phyloP scores from a whole-genome alignment of 148 eudicot species.

The Drosera capensis region DNA sequence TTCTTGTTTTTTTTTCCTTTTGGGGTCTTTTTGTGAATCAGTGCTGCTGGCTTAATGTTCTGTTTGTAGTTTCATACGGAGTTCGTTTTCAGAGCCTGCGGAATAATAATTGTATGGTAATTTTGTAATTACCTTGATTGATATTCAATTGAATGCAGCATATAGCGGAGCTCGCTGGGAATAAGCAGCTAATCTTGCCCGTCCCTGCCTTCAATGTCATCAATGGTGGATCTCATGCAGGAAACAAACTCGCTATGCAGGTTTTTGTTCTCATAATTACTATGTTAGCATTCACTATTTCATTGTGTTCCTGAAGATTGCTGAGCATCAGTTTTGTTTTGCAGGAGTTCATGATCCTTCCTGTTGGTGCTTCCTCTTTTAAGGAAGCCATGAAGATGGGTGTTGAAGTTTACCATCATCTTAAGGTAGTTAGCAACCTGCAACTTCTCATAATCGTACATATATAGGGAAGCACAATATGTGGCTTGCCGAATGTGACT shows the following conservation, averaged over 20 bases:
- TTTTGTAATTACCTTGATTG: too few species aligned
- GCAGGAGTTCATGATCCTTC: constrained; percentile 93
- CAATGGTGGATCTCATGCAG: constrained; percentile 96
- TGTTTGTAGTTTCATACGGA: neutral
- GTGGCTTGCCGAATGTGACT: too few species aligned
- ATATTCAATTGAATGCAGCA: too few species aligned
- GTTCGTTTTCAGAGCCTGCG: too few species aligned
- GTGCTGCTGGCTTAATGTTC: neutral
- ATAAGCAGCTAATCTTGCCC: constrained; percentile 78
- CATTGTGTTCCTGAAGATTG: neutral
- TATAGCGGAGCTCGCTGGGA: constrained; percentile 85
- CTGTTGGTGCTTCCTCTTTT: constrained; percentile 72
- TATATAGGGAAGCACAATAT: neutral
- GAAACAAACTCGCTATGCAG: constrained; percentile 91
- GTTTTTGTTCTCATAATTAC: constrained; percentile 1
- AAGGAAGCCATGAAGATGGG: constrained; percentile 99
- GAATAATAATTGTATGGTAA: too few species aligned
- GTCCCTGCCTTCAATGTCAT: constrained; percentile 98
- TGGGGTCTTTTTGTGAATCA: too few species aligned
- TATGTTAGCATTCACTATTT: neutral
- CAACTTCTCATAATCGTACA: neutral
- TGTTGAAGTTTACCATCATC: constrained; percentile 79
- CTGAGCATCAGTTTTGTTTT: neutral
- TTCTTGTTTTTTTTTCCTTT: neutral
- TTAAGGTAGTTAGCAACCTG: constrained; percentile 64